phyloP scores from a whole-genome alignment of 805 yeast genomes.

The Teunomyces funiuensis region DNA sequence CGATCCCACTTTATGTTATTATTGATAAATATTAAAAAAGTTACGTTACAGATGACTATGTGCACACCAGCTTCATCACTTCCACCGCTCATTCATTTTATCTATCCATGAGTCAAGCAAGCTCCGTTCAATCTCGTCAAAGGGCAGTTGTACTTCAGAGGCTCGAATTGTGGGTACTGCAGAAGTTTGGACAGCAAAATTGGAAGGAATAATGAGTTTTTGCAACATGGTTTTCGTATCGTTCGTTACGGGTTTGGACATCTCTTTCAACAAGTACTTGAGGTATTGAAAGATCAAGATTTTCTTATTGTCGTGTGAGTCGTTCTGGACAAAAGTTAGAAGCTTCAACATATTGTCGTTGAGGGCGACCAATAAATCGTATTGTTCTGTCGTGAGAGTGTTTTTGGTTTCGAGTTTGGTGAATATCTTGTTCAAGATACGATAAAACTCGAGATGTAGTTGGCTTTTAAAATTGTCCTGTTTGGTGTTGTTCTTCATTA shows the following conservation, averaged over 20 bases:
- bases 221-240: constrained; percentile 22
- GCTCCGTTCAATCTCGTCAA: constrained; percentile 43
- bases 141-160: constrained; percentile 7
- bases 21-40: not conserved
- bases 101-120: constrained; percentile 44
- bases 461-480: constrained; percentile 11
- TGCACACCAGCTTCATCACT: not conserved
- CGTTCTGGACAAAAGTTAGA: constrained; percentile 23
- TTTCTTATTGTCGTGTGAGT: constrained; percentile 20
- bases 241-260: constrained; percentile 19
- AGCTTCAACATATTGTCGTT: constrained; percentile 18
- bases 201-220: constrained; percentile 36
- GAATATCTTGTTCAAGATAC: constrained; percentile 18
- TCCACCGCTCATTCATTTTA: constrained; percentile 23
- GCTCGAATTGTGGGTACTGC: constrained; percentile 1
- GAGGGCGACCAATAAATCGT: constrained; percentile 23
- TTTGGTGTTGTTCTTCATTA: constrained; percentile 9
- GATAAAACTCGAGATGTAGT: constrained; percentile 16
- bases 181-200: constrained; percentile 11
- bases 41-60: not conserved
- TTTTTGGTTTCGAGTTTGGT: constrained; percentile 33
- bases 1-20: not conserved
- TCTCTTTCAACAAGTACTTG: constrained; percentile 39
- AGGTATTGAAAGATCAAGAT: constrained; percentile 38
- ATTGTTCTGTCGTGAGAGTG: constrained; percentile 31